Conservation (phyloP, 2,329 filamentous ascomycete genomes). For the Penicillium sp. region DNA sequence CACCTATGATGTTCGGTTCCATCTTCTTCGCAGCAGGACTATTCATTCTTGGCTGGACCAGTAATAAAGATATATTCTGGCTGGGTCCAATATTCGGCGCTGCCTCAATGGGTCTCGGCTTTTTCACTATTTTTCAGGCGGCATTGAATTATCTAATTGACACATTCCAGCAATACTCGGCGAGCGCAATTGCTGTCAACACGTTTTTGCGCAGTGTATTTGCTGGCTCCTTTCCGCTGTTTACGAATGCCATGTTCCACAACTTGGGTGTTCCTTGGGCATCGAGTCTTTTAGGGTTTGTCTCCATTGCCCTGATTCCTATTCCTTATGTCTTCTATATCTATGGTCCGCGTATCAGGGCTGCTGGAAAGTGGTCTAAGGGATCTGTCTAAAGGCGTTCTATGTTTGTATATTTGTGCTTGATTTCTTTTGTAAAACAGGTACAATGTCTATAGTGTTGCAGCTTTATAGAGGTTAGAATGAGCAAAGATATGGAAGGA, state of each 20-base stretch:
- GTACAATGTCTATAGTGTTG: no score
- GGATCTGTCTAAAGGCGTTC: neutral
- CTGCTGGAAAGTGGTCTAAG: constrained; percentile 22
- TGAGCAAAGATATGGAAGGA: no score
- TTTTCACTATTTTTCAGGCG: constrained; percentile 38
- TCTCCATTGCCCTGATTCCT: constrained; percentile 42
- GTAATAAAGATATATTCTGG: constrained; percentile 39
- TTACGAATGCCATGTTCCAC: constrained; percentile 43
- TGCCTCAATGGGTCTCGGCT: constrained; percentile 39
- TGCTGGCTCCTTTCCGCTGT: constrained; percentile 46
- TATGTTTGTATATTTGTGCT: neutral
- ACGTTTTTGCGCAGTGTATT: constrained; percentile 45
- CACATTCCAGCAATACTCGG: constrained; percentile 40
- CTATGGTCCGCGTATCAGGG: constrained; percentile 35
- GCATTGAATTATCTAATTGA: constrained; percentile 42
- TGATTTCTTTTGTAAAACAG: neutral
- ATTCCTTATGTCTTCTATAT: constrained; percentile 43
- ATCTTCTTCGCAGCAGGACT: constrained; percentile 42
- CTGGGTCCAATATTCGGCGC: constrained; percentile 43
- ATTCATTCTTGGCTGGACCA: constrained; percentile 49
- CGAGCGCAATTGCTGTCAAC: constrained; percentile 41
- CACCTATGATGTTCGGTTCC: constrained; percentile 42
- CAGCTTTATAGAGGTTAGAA: no score
- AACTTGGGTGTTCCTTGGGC: constrained; percentile 47
- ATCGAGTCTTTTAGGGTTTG: constrained; percentile 42